Conservation (phyloP, 495 filamentous ascomycete genomes). For the Wilcoxina mikolae region DNA sequence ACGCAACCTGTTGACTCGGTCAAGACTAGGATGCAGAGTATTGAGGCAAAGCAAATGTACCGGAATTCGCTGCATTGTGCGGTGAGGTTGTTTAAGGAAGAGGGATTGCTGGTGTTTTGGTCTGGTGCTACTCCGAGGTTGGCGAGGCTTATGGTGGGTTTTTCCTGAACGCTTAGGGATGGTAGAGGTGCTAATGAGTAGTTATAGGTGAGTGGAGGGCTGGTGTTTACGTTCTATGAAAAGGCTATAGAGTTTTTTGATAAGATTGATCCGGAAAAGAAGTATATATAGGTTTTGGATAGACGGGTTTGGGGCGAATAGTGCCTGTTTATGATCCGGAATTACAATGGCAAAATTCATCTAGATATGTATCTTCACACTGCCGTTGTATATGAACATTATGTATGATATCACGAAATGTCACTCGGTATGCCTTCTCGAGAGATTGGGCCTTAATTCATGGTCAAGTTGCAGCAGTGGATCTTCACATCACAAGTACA, state of each 20-base stretch:
- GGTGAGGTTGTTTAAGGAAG: conserved; percentile 66
- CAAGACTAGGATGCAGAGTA: conserved; percentile 97
- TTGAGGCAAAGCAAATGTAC: conserved; percentile 70
- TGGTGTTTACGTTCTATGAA: conserved; percentile 99
- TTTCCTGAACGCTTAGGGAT: not conserved
- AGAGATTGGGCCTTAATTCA: no score
- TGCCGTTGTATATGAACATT: no score
- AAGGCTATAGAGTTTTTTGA: conserved; percentile 88
- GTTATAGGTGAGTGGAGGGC: conserved; percentile 60
- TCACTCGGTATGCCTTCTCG: no score
- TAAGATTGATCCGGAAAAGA: conserved; percentile 62
- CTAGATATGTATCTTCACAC: no score
- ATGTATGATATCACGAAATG: no score
- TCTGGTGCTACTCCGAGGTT: conserved; percentile 78
- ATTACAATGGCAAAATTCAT: no score
- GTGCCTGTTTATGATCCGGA: no score
- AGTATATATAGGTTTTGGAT: conserved; percentile 45
- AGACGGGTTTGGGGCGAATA: not conserved
- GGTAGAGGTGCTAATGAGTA: conserved; percentile 1
- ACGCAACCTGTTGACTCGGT: conserved; percentile 89
- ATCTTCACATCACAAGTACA: no score
- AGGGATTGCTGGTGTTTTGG: conserved; percentile 86
- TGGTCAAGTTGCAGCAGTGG: no score
- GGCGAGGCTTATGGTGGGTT: conserved; percentile 49
- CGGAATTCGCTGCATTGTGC: conserved; percentile 83